Evolutionary conservation across 768 basidiomycete species (phyloP).

Genomic region (Pleurotus tuoliensis): DNA sequence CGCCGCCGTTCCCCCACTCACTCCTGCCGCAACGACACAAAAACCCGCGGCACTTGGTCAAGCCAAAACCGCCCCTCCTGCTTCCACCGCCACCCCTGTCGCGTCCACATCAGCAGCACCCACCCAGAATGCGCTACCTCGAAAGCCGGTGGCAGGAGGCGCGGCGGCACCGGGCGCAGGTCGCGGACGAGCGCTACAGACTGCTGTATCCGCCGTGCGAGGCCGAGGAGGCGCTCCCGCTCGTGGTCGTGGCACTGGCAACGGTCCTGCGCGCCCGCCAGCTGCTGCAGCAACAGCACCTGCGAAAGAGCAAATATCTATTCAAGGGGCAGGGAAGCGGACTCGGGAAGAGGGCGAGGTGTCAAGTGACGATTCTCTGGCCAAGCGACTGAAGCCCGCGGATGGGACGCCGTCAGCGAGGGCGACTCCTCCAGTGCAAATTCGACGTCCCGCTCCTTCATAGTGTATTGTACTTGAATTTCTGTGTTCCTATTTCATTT

Average conservation of each 20-base stretch:
- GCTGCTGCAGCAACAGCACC: slow-evolving; percentile 21
- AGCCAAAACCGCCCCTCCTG: slow-evolving; percentile 13
- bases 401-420: slow-evolving; percentile 17
- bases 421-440: neutral
- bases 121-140: slow-evolving; percentile 2
- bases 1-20: slow-evolving; percentile 18
- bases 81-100: slow-evolving; percentile 3
- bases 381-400: slow-evolving; percentile 64
- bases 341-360: slow-evolving; percentile 51
- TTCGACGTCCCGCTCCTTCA: neutral
- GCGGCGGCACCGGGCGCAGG: slow-evolving; percentile 9
- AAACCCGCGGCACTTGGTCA: slow-evolving; percentile 18
- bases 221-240: neutral
- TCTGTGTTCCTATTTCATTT: neutral
- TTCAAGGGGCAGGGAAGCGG: slow-evolving; percentile 62
- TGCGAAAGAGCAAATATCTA: slow-evolving; percentile 37
- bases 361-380: slow-evolving; percentile 52
- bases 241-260: slow-evolving; percentile 26
- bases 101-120: neutral
- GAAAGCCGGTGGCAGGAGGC: slow-evolving; percentile 14
- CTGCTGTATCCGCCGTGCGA: slow-evolving; percentile 16
- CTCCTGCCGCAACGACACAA: slow-evolving; percentile 24
- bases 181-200: slow-evolving; percentile 12
- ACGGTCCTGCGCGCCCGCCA: slow-evolving; percentile 33
- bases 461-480: neutral